Conservation (phyloP, 768 basidiomycete species). For the Clitopilus hobsonii region DNA sequence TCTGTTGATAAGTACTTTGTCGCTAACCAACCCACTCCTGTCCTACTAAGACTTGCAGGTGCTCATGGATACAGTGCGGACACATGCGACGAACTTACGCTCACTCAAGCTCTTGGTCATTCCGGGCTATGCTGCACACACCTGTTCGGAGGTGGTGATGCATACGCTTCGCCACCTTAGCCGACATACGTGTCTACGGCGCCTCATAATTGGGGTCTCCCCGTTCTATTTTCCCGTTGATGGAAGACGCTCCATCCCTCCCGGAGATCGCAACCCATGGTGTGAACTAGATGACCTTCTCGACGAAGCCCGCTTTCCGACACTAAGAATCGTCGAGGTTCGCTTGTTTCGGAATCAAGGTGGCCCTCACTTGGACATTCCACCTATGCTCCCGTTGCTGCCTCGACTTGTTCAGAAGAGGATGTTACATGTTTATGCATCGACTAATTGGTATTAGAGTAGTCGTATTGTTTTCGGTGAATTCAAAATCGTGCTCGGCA, state of each 20-base stretch:
- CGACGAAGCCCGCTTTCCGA: not conserved
- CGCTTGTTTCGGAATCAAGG: not conserved
- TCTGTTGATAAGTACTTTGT: not conserved
- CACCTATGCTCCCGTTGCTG: not conserved
- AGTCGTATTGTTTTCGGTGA: too few relatives aligned
- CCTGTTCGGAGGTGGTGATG: too few relatives aligned
- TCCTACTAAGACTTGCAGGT: conserved; percentile 3
- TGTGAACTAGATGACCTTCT: conserved; percentile 4
- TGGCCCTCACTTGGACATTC: not conserved
- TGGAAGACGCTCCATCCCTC: too few relatives aligned
- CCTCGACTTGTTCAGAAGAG: conserved; percentile 9
- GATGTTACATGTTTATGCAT: not conserved
- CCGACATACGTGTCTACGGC: not conserved
- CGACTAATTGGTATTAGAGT: too few relatives aligned
- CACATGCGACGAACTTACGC: conserved; percentile 2
- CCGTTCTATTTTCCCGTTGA: not conserved
- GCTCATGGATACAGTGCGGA: conserved; percentile 3
- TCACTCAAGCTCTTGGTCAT: not conserved
- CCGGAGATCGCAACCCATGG: too few relatives aligned
- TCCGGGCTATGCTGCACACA: not conserved
- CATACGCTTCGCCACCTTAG: conserved; percentile 1
- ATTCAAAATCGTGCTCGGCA: too few relatives aligned
- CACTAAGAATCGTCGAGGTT: conserved; percentile 5
- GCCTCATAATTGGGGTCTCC: not conserved
- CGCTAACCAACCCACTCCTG: not conserved